These are phyloP conservation scores for Omphalotus olearius DNA, from an alignment of 1,284 basidiomycete species.

Conservation along the genomic window DNA sequence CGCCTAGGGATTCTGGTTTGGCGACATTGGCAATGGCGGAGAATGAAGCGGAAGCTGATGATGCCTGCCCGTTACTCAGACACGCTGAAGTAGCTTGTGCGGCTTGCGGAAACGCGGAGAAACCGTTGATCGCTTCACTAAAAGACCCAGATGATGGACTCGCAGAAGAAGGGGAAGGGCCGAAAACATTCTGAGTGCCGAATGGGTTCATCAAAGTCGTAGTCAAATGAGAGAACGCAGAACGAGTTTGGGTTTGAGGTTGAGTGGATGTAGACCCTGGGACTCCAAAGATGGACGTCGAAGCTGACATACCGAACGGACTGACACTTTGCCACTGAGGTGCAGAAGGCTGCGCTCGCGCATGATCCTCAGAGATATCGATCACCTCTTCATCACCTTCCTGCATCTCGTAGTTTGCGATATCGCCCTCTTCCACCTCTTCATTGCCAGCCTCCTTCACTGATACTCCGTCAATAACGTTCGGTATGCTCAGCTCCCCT, in stretches of 20 bases:
- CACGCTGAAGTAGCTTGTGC: constrained; percentile 1
- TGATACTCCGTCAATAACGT: constrained; percentile 78
- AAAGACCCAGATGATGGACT: not conserved
- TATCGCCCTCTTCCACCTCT: constrained; percentile 13
- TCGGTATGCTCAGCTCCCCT: constrained; percentile 52
- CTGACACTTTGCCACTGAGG: not conserved
- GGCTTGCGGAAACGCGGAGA: constrained; percentile 4
- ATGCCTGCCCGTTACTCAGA: not conserved
- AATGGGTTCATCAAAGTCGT: constrained; percentile 16
- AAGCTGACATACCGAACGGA: not conserved
- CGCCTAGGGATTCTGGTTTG: no score
- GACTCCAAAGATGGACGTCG: constrained; percentile 9
- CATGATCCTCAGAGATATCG: constrained; percentile 8
- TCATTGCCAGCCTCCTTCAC: constrained; percentile 19
- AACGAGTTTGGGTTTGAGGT: not conserved
- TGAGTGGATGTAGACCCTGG: not conserved
- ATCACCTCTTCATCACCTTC: constrained; percentile 13
- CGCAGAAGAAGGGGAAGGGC: not conserved
- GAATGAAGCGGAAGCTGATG: not conserved
- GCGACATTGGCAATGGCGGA: no score
- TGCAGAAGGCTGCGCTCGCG: not conserved
- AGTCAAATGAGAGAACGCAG: constrained; percentile 13
- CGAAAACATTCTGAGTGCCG: constrained; percentile 5
- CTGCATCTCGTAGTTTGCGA: not conserved
- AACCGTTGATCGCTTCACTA: constrained; percentile 3